Conservation (phyloP, 2,329 filamentous ascomycete genomes). For the Celoporthe dispersa region DNA sequence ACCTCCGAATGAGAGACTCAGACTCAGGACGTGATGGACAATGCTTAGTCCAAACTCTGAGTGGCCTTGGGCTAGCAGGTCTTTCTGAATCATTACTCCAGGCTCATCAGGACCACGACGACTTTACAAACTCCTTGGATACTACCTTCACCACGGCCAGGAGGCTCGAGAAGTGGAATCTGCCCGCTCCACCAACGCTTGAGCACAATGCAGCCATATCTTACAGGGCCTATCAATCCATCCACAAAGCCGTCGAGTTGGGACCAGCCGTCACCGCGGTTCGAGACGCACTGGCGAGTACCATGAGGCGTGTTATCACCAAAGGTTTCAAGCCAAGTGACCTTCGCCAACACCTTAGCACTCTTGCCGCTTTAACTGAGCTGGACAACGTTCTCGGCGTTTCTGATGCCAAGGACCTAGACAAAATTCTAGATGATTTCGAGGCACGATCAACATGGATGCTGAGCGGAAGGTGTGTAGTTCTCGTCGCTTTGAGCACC, state of each 20-base stretch:
- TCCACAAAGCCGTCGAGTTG: conserved; percentile 69
- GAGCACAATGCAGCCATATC: conserved; percentile 69
- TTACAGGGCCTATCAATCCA: conserved; percentile 80
- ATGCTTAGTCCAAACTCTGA: conserved; percentile 76
- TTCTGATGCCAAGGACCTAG: conserved; percentile 61
- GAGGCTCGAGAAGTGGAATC: conserved; percentile 88
- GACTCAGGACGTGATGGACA: conserved; percentile 63
- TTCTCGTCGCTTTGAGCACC: neutral
- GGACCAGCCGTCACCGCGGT: conserved; percentile 59
- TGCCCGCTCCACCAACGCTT: conserved; percentile 70
- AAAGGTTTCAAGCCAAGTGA: conserved; percentile 54
- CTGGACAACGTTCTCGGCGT: conserved; percentile 76
- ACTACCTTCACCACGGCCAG: conserved; percentile 80
- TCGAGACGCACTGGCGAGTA: conserved; percentile 64
- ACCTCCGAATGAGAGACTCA: conserved; percentile 67
- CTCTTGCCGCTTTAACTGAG: conserved; percentile 77
- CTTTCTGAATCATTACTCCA: conserved; percentile 81
- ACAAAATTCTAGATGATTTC: conserved; percentile 66
- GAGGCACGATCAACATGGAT: conserved; percentile 75
- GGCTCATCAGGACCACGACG: conserved; percentile 64
- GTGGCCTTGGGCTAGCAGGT: conserved; percentile 81
- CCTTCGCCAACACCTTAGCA: conserved; percentile 60
- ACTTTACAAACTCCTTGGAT: conserved; percentile 64
- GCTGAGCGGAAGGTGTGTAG: conserved; percentile 73
- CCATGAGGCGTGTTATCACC: conserved; percentile 61